Evolutionary conservation across 106 monocot genomes (phyloP), one percentile per base, ranked within the genome.

Genomic region (Phalaenopsis equestris): DNA sequence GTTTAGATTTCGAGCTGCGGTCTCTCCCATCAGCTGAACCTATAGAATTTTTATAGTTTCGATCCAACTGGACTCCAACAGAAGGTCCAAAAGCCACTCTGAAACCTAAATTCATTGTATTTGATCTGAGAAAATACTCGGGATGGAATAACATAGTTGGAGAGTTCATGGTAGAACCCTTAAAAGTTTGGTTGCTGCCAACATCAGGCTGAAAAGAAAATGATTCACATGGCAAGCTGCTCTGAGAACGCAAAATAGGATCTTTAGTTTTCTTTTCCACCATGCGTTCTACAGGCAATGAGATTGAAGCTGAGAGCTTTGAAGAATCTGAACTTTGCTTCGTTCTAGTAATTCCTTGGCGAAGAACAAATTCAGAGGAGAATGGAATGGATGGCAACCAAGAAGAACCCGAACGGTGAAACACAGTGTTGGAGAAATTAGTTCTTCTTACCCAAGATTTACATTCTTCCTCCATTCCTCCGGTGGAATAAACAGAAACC

Each of bases 401-500:
- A 18, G 81, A 85, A 12, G 75, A 73, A 82, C 85, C 88, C 15
- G 85, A 19, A 14, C 86, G 83, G 83, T 89, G 86, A 65, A 79
- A 91, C 18, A 89, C 86, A 1, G 91, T 89, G 43, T 87, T 84
- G 1, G 91, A 86, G 81, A 89, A 91, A 45, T 82, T 89, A 2
- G 88, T 57, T 72, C 91, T 85, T 79, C 88, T 83, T 41, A 91
- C 61, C 91, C 91, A 91, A 38, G 91, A 91, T 47, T 41, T 77
- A 38, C 41, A 58, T 30, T 81, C 79, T 11, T 85, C 87, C 16
- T 87, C 91, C 88, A 89, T 91, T 56, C 30, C 72, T 46, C 43
- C n/a, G 42, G 45, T 18, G 30, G 3, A 24, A 80, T 16, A 18
- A 42, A 73, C 72, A 61, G 41, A 57, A n/a, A 80, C 6, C 45